Conservation (phyloP, 148 eudicot genomes). For the Silene conica region DNA sequence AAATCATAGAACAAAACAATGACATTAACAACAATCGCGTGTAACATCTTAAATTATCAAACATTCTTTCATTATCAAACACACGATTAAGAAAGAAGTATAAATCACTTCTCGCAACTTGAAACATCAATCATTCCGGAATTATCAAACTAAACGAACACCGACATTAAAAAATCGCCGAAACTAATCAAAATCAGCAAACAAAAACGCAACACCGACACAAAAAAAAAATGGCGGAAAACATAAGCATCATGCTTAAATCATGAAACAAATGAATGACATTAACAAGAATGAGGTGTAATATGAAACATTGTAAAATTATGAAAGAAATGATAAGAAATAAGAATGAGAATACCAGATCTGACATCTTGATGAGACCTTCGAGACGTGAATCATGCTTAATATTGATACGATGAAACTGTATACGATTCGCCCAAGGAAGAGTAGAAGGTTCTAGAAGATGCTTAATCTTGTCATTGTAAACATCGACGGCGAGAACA, state of each 20-base stretch:
- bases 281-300: neutral
- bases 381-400: slow-evolving; percentile 96
- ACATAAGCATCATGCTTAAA: too few species aligned
- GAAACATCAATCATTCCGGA: neutral
- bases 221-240: neutral
- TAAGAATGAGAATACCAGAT: slow-evolving; percentile 52
- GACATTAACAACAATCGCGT: neutral
- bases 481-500: slow-evolving; percentile 87
- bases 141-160: too few species aligned
- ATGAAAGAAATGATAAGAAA: neutral
- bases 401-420: slow-evolving; percentile 84
- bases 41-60: neutral
- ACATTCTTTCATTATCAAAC: neutral
- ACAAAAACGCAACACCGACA: neutral
- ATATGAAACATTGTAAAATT: too few species aligned
- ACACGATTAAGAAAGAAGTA: too few species aligned
- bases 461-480: slow-evolving; percentile 94
- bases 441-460: slow-evolving; percentile 58
- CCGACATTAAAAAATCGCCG: too few species aligned
- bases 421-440: slow-evolving; percentile 67
- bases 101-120: too few species aligned
- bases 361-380: slow-evolving; percentile 94
- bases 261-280: neutral
- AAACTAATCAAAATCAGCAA: too few species aligned
- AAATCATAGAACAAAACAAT: too few species aligned